Evolutionary conservation across 2,329 filamentous ascomycete genomes (phyloP), one percentile per base, ranked within the genome.

Genomic region (Talaromyces rugulosus): DNA sequence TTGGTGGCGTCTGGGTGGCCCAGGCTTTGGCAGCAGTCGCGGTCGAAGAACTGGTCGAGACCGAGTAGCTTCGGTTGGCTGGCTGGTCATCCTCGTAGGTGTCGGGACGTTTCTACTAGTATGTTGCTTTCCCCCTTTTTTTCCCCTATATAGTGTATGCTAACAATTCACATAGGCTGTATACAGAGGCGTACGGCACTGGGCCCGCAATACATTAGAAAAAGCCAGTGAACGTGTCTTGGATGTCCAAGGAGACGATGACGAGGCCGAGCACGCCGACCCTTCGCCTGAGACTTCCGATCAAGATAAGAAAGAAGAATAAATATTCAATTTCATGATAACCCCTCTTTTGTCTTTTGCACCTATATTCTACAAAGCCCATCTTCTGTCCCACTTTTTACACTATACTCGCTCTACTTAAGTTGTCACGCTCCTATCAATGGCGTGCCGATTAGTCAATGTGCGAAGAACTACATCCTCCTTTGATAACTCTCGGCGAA

Each of bases 391-490:
- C 23, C 2, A 23, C 23, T 23, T 23, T 23, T 23, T 44, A 9
- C n/a, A 23, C 11, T 27, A 18, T 30, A 55, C 66, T 75, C 90
- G 92, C 92, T 94, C 90, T 89, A 90, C 90, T 89, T 96, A 90
- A 96, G 92, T 95, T 96, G 91, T 85, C 91, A 92, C 85, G 85
- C 87, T 82, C 82, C 83, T 85, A 80, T 84, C 89, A 85, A 85
- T 94, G 88, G 87, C 86, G 86, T 92, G 91, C 87, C 89, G 88
- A 95, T 93, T 88, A 95, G 92, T 96, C 92, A 90, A 87, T 88
- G 89, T 96, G 92, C 92, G 91, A 83, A 96, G 83, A 96, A 84
- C 67, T 69, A 83, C 69, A 68, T 59, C 69, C 65, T 68, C 68
- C 71, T 74, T 72, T 68, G 34, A 66, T 70, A 75, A 75, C 74